phyloP scores from a whole-genome alignment of 163 green algal species.

The Chloromonas sp. region DNA sequence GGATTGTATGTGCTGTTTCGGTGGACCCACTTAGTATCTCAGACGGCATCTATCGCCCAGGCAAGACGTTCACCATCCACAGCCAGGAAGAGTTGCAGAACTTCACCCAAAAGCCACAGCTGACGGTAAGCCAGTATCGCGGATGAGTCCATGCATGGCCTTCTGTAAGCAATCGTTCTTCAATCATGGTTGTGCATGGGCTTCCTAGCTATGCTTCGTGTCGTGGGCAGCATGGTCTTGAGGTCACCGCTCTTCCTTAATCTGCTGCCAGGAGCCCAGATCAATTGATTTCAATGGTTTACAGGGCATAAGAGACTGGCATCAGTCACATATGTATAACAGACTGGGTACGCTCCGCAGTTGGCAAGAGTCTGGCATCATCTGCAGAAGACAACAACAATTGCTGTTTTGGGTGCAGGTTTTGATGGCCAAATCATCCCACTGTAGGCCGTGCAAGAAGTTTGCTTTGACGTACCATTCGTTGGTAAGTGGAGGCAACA shows the following conservation, averaged over 20 bases:
- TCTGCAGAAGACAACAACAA: neutral
- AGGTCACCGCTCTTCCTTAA: no score
- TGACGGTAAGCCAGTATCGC: conserved; percentile 2
- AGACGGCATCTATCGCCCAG: neutral
- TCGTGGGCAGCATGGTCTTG: no score
- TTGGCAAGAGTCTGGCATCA: no score
- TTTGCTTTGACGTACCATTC: conserved; percentile 33
- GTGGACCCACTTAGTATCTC: no score
- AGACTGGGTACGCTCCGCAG: no score
- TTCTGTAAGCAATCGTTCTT: neutral
- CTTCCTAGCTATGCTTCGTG: no score
- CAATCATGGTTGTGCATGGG: conserved; percentile 5
- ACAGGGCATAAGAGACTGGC: no score
- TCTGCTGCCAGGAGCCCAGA: no score
- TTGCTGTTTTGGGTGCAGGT: neutral
- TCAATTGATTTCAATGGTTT: no score
- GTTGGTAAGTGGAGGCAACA: conserved; percentile 6
- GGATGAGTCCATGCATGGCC: neutral
- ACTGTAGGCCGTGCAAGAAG: conserved; percentile 45
- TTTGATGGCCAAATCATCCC: conserved; percentile 8
- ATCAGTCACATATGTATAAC: no score
- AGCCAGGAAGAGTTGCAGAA: neutral
- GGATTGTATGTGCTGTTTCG: no score
- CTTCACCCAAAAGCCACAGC: conserved; percentile 11
- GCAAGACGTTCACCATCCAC: conserved; percentile 3